phyloP scores from a whole-genome alignment of 106 monocot species.

The Acorus calamus region DNA sequence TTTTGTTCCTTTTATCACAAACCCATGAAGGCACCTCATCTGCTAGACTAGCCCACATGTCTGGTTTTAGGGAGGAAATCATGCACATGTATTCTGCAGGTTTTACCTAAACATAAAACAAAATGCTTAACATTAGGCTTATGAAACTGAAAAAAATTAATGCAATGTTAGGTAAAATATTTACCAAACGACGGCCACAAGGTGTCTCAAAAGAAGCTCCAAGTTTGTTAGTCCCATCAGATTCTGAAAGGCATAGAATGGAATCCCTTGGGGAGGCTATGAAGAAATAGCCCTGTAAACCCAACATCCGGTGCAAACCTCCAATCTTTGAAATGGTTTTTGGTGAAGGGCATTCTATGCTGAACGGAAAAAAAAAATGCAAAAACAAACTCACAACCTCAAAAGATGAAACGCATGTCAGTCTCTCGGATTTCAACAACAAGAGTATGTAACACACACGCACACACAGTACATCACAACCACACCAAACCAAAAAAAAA shows the following conservation, averaged over 20 bases:
- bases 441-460: too few species aligned
- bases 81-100: constrained; percentile 66
- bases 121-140: background rate
- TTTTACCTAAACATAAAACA: constrained; percentile 37
- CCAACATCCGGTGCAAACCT: constrained; percentile 62
- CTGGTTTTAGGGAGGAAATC: constrained; percentile 67
- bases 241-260: constrained; percentile 62
- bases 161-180: background rate
- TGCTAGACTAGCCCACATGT: constrained; percentile 86
- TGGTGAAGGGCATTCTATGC: constrained; percentile 57
- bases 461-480: too few species aligned
- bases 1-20: constrained; percentile 68
- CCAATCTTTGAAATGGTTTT: constrained; percentile 66
- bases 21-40: constrained; percentile 98
- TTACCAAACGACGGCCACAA: constrained; percentile 65
- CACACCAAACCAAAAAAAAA: too few species aligned
- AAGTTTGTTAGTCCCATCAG: constrained; percentile 55
- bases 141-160: background rate
- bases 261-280: constrained; percentile 74
- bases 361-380: constrained; percentile 6
- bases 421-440: too few species aligned
- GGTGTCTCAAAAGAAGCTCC: constrained; percentile 95
- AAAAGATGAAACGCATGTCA: too few species aligned
- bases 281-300: constrained; percentile 52
- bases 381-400: too few species aligned